Base-by-base conservation (phyloP, 2,329 filamentous ascomycete species). In the Juglanconis juglandina region DNA sequence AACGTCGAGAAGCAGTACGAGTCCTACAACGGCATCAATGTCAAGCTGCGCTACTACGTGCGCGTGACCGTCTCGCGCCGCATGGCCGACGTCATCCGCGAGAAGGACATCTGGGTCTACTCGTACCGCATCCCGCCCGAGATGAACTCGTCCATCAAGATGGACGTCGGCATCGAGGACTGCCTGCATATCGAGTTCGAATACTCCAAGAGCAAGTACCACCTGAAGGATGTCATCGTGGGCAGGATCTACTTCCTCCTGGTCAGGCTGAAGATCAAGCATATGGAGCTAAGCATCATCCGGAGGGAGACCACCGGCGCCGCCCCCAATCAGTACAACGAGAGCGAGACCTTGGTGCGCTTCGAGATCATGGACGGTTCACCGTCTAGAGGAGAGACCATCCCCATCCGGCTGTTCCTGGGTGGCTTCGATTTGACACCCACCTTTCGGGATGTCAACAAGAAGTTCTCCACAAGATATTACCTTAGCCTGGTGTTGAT, bases 351-450 rank as follows among this genome's bases (percentile, higher is more conserved):
- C 3, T 79, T 99, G 68, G 95, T 99, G 60, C 87, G 96, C 66
- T 99, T 99, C 69, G 95, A 99, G 89, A 99, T 99, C 72, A 99
- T 99, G 95, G 95, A 99, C 73, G 95, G 95, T 62, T 98, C 94
- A n/a, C 95, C 95, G 39, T 97, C 93, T 56, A 85, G 95, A 80
- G 92, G 91, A 84, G 87, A 83, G 79, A 98, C 95, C 2, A 99
- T 99, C 64, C 95, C 95, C 30, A 99, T 99, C 71, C 86, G 95
- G 68, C 82, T 99, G 58, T 99, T 99, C 85, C 86, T 99, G 9
- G 95, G 95, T 63, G 95, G 95, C 56, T 99, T 99, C 73, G 96
- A 99, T 76, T 78, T 99, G 64, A 99, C 95, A 4, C 95, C 95
- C 14, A 99, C 95, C 11, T 99, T 99, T 85, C 90, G 95, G 64